Conservation (phyloP, 2,329 filamentous ascomycete species). For the Pseudogymnoascus sp. region DNA sequence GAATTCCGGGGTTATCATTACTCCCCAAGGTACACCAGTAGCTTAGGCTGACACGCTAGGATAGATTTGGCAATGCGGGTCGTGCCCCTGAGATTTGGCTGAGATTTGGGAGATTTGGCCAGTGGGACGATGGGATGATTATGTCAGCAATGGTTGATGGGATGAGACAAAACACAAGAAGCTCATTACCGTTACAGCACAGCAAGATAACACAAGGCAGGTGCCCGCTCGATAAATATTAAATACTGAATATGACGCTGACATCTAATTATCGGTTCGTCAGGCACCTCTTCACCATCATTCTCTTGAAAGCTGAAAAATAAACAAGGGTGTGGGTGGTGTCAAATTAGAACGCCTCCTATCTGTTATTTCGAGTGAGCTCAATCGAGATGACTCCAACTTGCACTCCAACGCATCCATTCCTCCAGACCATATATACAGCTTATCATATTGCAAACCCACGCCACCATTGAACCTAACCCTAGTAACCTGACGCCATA, state of each 20-base stretch:
- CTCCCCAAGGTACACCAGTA: not conserved
- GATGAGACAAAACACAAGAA: not conserved
- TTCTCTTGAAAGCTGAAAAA: not conserved
- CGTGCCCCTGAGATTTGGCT: not conserved
- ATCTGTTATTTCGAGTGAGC: not conserved
- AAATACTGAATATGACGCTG: not conserved
- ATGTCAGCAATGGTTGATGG: not conserved
- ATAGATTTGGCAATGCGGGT: not conserved
- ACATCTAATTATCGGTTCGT: not conserved
- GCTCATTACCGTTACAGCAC: not conserved
- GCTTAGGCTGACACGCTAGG: not conserved
- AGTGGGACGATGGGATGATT: not conserved
- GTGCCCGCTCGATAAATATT: not conserved
- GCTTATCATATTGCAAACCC: conserved; percentile 3
- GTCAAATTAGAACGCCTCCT: not conserved
- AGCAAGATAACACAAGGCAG: not conserved
- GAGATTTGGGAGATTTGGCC: not conserved
- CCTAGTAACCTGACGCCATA: conserved; percentile 4
- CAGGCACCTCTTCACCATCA: not conserved
- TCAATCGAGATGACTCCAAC: not conserved
- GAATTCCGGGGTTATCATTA: not conserved
- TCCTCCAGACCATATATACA: not conserved
- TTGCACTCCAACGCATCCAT: not conserved
- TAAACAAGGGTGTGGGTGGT: not conserved
- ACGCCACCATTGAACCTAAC: not conserved